These are phyloP conservation scores for Aschersonia sp. DNA, from an alignment of 2,329 filamentous ascomycete species.

Conservation along the genomic window DNA sequence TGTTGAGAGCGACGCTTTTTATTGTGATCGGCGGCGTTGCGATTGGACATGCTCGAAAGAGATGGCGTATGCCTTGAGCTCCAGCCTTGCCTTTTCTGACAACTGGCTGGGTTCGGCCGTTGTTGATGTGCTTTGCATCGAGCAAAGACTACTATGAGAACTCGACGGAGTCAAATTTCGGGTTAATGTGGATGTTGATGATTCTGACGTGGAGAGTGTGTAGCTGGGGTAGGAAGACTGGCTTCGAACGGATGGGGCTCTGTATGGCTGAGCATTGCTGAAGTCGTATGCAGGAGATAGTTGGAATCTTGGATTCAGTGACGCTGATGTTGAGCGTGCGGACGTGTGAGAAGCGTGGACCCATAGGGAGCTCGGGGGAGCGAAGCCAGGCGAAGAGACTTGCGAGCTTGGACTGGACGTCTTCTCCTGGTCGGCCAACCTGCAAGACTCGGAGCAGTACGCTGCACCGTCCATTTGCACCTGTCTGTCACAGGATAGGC, in stretches of 20 bases:
- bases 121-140: constrained; percentile 51
- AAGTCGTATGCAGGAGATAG: constrained; percentile 68
- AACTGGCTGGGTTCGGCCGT: constrained; percentile 40
- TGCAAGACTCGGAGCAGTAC: constrained; percentile 88
- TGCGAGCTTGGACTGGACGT: constrained; percentile 43
- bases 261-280: constrained; percentile 44
- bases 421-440: constrained; percentile 75
- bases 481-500: constrained; percentile 76
- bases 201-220: constrained; percentile 8
- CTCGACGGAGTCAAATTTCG: constrained; percentile 53
- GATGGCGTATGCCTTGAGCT: constrained; percentile 74
- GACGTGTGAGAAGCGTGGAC: constrained; percentile 12
- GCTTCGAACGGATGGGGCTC: constrained; percentile 28
- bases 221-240: constrained; percentile 8
- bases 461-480: constrained; percentile 62
- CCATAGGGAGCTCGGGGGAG: constrained; percentile 36
- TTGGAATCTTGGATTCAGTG: constrained; percentile 38
- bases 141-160: constrained; percentile 74
- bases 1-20: constrained; percentile 6
- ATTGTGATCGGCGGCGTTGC: constrained; percentile 43
- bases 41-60: constrained; percentile 72
- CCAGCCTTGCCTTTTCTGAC: constrained; percentile 63
- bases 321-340: constrained; percentile 3
- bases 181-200: constrained; percentile 8
- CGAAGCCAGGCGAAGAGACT: constrained; percentile 40